A percentile compares a stretch with the other conserved stretches of the same genome.
Evolutionary conservation across 192 early-diverging fungal species (phyloP).

Genomic region (Linnemannia zychae): DNA sequence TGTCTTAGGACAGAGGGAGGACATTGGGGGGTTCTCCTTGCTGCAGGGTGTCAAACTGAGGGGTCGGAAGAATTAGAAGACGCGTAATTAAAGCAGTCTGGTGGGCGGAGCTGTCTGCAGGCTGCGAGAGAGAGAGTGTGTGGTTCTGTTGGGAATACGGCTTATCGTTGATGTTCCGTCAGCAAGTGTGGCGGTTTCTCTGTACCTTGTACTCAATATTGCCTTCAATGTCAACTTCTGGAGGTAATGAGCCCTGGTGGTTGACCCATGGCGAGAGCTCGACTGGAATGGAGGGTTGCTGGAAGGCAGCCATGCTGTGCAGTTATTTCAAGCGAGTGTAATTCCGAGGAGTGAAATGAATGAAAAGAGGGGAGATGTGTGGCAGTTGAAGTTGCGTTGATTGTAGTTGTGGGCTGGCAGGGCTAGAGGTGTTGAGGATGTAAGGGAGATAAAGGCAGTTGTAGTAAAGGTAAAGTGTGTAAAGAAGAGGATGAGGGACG

Average conservation of each 20-base stretch:
- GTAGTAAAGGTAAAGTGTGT: background rate
- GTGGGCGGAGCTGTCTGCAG: slow-evolving; percentile 21
- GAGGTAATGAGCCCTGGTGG: slow-evolving; percentile 69
- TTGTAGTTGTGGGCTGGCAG: background rate
- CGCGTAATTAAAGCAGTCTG: slow-evolving; percentile 9
- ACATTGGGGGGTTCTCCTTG: background rate
- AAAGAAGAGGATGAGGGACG: slow-evolving; percentile 2
- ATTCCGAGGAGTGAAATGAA: background rate
- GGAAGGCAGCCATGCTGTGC: slow-evolving; percentile 39
- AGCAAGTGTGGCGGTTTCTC: background rate
- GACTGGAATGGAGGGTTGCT: slow-evolving; percentile 20
- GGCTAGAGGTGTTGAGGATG: background rate
- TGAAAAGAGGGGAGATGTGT: background rate
- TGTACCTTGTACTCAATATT: slow-evolving; percentile 91
- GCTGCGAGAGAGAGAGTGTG: background rate
- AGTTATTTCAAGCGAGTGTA: background rate
- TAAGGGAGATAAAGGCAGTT: background rate
- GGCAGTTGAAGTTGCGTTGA: background rate
- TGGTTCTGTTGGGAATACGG: slow-evolving; percentile 2
- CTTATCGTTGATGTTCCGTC: background rate
- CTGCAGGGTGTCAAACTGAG: background rate
- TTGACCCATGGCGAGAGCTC: slow-evolving; percentile 51
- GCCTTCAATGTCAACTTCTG: slow-evolving; percentile 87
- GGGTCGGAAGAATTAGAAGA: background rate
- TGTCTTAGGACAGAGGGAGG: background rate